These are phyloP conservation scores for Lipomyces yamanashiensis DNA, from an alignment of 805 yeast species.

Conservation along the genomic window DNA sequence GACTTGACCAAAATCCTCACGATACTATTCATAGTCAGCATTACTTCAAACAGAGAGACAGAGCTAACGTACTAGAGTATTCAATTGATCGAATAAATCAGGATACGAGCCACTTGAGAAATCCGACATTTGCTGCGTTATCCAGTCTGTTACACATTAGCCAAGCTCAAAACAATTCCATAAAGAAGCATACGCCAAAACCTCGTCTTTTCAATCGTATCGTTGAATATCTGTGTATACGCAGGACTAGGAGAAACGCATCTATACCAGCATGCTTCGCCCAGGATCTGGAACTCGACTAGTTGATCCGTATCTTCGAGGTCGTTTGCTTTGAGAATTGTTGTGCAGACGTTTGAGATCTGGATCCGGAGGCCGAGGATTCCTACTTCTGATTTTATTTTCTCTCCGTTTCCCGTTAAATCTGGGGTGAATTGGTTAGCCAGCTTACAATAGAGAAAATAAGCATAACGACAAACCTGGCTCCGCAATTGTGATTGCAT, in stretches of 20 bases:
- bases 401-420: not conserved
- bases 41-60: not conserved
- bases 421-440: not conserved
- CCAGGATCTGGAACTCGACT: conserved; percentile 27
- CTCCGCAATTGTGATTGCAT: not conserved
- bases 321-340: conserved; percentile 4
- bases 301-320: not conserved
- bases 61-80: conserved; percentile 9
- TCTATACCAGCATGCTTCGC: conserved; percentile 28
- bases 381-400: not conserved
- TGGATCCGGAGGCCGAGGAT: conserved; percentile 15
- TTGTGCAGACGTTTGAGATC: conserved; percentile 21
- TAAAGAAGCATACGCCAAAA: conserved; percentile 29
- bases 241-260: conserved; percentile 17
- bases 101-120: not conserved
- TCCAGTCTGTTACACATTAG: conserved; percentile 22
- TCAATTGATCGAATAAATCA: conserved; percentile 18
- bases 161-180: not conserved
- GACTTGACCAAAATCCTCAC: conserved; percentile 12
- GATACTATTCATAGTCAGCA: conserved; percentile 6
- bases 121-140: conserved; percentile 12
- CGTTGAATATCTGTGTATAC: conserved; percentile 14
- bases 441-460: not conserved
- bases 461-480: conserved; percentile 9
- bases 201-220: conserved; percentile 19